A percentile compares a stretch with the other conserved stretches of the same genome.
phyloP scores from a whole-genome alignment of 495 filamentous ascomycete species.

The Penicillium verhagenii region DNA sequence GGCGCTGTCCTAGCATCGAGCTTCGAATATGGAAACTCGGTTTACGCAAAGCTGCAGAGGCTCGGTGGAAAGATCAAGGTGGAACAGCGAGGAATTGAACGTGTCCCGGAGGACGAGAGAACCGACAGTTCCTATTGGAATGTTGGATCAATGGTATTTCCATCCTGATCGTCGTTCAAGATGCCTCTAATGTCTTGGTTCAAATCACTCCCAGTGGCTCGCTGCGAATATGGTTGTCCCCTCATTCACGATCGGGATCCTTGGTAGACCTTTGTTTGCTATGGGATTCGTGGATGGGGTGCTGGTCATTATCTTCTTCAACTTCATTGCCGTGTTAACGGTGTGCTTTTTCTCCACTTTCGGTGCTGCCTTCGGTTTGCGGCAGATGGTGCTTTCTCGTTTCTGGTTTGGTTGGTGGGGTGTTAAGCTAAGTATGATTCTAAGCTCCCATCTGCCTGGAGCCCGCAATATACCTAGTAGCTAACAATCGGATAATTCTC shows the following conservation, averaged over 20 bases:
- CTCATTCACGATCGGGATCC: slow-evolving; percentile 57
- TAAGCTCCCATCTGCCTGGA: no score
- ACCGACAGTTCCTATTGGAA: slow-evolving; percentile 47
- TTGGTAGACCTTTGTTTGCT: slow-evolving; percentile 48
- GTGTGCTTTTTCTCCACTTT: slow-evolving; percentile 53
- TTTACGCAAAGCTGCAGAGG: slow-evolving; percentile 61
- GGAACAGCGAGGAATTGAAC: slow-evolving; percentile 38
- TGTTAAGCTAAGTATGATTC: slow-evolving; percentile 20
- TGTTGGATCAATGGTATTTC: slow-evolving; percentile 29
- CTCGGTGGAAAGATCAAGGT: slow-evolving; percentile 19
- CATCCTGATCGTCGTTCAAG: slow-evolving; percentile 14
- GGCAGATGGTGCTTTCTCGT: slow-evolving; percentile 56
- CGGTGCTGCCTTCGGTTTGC: slow-evolving; percentile 51
- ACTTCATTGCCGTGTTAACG: slow-evolving; percentile 44
- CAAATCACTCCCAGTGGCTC: slow-evolving; percentile 10
- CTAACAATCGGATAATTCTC: slow-evolving; percentile 43
- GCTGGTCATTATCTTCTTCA: slow-evolving; percentile 57
- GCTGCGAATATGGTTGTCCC: slow-evolving; percentile 19
- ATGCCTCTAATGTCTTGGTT: slow-evolving; percentile 8
- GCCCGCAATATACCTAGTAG: slow-evolving; percentile 43
- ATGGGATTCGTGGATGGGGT: slow-evolving; percentile 46
- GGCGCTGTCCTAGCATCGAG: slow-evolving; percentile 55
- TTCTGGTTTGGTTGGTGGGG: slow-evolving; percentile 50
- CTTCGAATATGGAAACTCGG: slow-evolving; percentile 52
- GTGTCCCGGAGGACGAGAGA: slow-evolving; percentile 44